Conservation (phyloP, 169 alveolate genomes). For the Cyclospora cayetanensis region DNA sequence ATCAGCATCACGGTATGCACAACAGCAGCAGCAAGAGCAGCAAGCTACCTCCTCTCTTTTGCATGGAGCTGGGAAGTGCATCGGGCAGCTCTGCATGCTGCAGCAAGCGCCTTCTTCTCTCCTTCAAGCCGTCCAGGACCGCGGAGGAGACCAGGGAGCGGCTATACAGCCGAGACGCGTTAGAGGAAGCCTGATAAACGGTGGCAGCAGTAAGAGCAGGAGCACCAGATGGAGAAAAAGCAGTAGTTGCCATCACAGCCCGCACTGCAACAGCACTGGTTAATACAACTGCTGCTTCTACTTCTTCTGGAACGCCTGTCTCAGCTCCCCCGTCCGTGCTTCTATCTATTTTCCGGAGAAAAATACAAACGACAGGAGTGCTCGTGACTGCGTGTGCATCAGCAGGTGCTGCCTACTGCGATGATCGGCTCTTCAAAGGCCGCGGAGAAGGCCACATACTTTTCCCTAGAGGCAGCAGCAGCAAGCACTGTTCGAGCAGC, state of each 20-base stretch:
- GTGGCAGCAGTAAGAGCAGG: conserved; percentile 14
- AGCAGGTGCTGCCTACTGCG: conserved; percentile 41
- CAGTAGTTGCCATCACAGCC: not conserved
- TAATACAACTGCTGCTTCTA: not conserved
- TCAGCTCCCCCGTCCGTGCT: not conserved
- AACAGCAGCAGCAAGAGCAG: conserved; percentile 19
- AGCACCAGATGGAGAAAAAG: not conserved
- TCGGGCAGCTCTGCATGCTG: conserved; percentile 1
- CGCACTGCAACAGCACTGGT: not conserved
- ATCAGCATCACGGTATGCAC: too few relatives aligned
- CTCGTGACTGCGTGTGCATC: too few relatives aligned
- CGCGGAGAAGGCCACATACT: conserved; percentile 41
- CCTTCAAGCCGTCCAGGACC: not conserved
- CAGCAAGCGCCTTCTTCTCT: conserved; percentile 27
- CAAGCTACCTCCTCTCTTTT: not conserved
- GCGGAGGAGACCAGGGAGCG: not conserved
- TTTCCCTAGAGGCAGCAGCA: conserved; percentile 5
- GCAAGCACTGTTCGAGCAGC: too few relatives aligned
- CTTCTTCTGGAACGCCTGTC: not conserved
- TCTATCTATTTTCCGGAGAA: not conserved
- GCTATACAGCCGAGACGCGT: conserved; percentile 4
- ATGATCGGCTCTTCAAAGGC: conserved; percentile 3
- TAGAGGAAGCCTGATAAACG: not conserved
- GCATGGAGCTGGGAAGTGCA: not conserved
- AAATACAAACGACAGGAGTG: not conserved